A percentile compares a stretch with the other conserved stretches of the same genome.
phyloP scores from a whole-genome alignment of 768 basidiomycete genomes.

The Gelatoporia subvermispora region DNA sequence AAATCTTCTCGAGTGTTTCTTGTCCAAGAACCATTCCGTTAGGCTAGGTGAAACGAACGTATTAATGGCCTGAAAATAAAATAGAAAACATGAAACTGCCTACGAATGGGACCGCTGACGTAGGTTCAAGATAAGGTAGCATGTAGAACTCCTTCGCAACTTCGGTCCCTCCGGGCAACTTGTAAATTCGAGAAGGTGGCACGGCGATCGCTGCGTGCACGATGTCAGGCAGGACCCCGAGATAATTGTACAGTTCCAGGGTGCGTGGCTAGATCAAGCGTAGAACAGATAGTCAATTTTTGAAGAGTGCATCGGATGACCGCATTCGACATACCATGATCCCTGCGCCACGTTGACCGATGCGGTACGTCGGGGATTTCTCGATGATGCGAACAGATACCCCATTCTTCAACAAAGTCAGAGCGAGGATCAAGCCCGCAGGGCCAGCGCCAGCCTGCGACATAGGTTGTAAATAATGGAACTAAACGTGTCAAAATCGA shows the following conservation, averaged over 20 bases:
- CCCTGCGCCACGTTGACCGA: slow-evolving; percentile 21
- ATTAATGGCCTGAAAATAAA: not conserved
- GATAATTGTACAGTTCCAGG: slow-evolving; percentile 13
- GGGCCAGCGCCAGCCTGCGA: slow-evolving; percentile 11
- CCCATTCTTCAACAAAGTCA: slow-evolving; percentile 10
- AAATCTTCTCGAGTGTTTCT: slow-evolving; percentile 22
- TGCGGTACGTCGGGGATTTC: not conserved
- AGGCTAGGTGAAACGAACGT: not conserved
- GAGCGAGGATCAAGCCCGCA: slow-evolving; percentile 7
- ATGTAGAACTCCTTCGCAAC: slow-evolving; percentile 3
- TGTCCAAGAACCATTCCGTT: slow-evolving; percentile 8
- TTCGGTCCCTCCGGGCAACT: slow-evolving; percentile 13
- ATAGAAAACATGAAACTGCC: slow-evolving; percentile 2
- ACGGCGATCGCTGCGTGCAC: not conserved
- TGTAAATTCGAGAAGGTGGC: slow-evolving; percentile 10
- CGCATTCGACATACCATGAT: slow-evolving; percentile 2
- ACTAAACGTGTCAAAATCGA: no score
- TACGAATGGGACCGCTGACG: slow-evolving; percentile 16
- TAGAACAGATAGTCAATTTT: slow-evolving; percentile 2
- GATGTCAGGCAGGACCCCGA: slow-evolving; percentile 14
- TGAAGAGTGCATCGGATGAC: slow-evolving; percentile 1
- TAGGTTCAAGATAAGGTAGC: not conserved
- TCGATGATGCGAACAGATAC: slow-evolving; percentile 12
- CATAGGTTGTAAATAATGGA: no score
- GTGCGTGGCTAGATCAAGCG: slow-evolving; percentile 14